phyloP scores from a whole-genome alignment of 1,284 basidiomycete species.

The Cerioporus squamosus region DNA sequence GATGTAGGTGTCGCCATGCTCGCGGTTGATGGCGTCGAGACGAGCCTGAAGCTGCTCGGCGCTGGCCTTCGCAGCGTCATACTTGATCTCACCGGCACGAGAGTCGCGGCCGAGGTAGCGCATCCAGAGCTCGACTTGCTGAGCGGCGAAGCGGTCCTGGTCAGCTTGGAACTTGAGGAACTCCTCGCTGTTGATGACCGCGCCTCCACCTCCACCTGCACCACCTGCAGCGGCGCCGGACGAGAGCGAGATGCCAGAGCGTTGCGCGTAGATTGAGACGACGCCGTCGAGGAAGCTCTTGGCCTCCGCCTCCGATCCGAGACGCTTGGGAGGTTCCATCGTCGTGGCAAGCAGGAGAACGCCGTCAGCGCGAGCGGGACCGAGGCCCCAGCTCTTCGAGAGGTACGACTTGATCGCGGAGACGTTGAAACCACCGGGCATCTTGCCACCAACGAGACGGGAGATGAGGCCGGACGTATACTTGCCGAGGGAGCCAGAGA shows the following conservation, averaged over 20 bases:
- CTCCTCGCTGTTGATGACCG: conserved; percentile 96
- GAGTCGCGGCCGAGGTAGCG: conserved; percentile 95
- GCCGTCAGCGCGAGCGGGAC: conserved; percentile 85
- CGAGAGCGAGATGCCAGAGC: conserved; percentile 86
- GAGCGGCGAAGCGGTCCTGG: conserved; percentile 90
- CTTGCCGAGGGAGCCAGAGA: conserved; percentile 90
- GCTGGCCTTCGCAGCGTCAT: conserved; percentile 84
- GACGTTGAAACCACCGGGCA: conserved; percentile 98
- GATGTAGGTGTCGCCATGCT: conserved; percentile 92
- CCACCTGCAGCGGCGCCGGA: conserved; percentile 64
- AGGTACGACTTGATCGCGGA: conserved; percentile 92
- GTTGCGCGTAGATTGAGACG: conserved; percentile 84
- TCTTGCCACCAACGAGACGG: conserved; percentile 92
- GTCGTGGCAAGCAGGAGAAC: conserved; percentile 93
- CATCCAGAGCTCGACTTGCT: conserved; percentile 95
- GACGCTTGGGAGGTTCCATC: conserved; percentile 92
- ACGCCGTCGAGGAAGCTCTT: conserved; percentile 93
- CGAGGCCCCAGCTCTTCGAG: conserved; percentile 93
- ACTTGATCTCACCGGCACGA: conserved; percentile 88
- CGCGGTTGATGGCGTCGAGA: conserved; percentile 86
- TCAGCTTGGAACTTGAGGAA: conserved; percentile 96
- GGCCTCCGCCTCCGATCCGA: conserved; percentile 90
- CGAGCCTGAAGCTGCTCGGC: conserved; percentile 79
- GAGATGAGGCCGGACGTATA: conserved; percentile 93
- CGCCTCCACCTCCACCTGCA: conserved; percentile 71